Conservation (phyloP, 2,329 filamentous ascomycete genomes). For the Sclerotinia subarctica region DNA sequence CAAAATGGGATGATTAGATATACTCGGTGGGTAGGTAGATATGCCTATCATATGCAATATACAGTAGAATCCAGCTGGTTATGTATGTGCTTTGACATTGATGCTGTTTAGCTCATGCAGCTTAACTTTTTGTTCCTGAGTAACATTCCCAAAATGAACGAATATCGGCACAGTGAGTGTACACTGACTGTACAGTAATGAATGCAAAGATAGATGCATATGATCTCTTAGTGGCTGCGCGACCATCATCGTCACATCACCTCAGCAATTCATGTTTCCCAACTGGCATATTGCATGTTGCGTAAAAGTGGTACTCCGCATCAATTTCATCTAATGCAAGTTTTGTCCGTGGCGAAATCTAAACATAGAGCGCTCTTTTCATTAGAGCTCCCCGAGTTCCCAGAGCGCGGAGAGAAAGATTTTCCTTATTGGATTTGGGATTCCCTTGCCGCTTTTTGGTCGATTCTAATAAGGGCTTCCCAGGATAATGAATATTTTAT, state of each 20-base stretch:
- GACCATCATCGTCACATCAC: conserved; percentile 7
- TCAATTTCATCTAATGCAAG: conserved; percentile 6
- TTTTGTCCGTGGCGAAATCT: conserved; percentile 13
- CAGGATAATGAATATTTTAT: neutral
- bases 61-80: neutral
- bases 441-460: conserved; percentile 22
- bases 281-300: conserved; percentile 15
- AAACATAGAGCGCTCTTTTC: conserved; percentile 18
- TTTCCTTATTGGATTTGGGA: neutral
- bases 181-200: neutral
- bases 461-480: neutral
- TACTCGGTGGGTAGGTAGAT: neutral
- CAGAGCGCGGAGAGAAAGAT: neutral
- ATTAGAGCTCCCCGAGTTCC: neutral
- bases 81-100: neutral
- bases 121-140: neutral
- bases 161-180: neutral
- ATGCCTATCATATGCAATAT: neutral
- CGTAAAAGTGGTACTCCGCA: conserved; percentile 15
- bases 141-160: neutral
- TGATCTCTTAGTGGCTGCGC: neutral
- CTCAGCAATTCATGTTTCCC: neutral
- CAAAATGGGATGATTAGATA: neutral
- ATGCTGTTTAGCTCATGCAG: neutral
- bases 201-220: conserved; percentile 2